Evolutionary conservation across 495 filamentous ascomycete genomes (phyloP), one percentile per base, ranked within the genome.

Genomic region (Annulohypoxylon stygium): DNA sequence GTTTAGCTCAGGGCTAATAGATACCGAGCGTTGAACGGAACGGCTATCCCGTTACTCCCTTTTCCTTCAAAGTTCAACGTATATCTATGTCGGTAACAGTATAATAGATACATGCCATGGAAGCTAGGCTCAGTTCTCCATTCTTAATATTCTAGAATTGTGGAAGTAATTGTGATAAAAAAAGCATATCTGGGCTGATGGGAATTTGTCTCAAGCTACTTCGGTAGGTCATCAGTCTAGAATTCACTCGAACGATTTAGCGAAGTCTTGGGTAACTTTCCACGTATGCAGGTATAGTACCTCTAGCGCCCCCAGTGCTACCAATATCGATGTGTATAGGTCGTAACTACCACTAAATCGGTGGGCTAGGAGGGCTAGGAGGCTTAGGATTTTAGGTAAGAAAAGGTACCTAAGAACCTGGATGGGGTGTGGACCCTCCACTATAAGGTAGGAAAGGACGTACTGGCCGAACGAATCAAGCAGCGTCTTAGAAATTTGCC

Each of bases 391-490:
- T 26, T 58, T 60, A 63, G 37, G 45, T 60, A 65, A 60, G 30
- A 37, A 59, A 30, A 65, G 55, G 48, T 72, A 30, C 5, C 5
- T 60, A 68, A 59, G 43, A 65, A 65, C 53, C 60, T 69, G 70
- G 65, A 65, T 65, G 70, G 50, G 64, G 64, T 70, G 71, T 51
- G 50, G 50, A 66, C 60, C 61, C 59, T 60, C 61, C 43, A n/a
- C 43, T 30, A 30, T 6, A 30, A 30, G 30, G 8, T 47, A 8
- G 43, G 60, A 58, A 61, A 69, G 54, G 53, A 26, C 16, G 57
- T 61, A 43, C 50, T 65, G 47, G n/a, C 59, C n/a, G 53, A 67
- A 25, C 72, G 65, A 75, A 67, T 75, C 72, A 25, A 70, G 63
- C 58, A 55, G 43, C 20, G 48, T 23, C 37, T 58, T 54, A 37